Evolutionary conservation across 208 protist genomes (phyloP).

Genomic region (Crithidia brevicula): DNA sequence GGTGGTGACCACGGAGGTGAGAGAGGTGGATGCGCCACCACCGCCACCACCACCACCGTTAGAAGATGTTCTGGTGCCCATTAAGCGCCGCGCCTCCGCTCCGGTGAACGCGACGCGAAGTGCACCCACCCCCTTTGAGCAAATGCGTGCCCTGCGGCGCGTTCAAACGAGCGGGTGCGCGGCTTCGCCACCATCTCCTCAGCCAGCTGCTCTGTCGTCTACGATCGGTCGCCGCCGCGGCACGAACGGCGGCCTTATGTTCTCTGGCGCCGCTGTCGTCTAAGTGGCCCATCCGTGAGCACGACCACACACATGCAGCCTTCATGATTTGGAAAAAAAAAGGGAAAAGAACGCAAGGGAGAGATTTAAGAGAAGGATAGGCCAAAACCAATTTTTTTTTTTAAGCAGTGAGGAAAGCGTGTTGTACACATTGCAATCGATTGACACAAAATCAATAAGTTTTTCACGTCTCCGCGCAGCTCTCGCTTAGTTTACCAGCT

Average conservation of each 20-base stretch:
- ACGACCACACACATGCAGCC: too few species aligned
- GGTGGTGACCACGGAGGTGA: not conserved
- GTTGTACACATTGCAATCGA: too few species aligned
- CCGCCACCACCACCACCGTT: not conserved
- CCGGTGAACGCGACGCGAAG: slow-evolving; percentile 1
- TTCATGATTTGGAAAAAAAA: too few species aligned
- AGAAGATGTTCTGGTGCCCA: slow-evolving; percentile 2
- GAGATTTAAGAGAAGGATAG: too few species aligned
- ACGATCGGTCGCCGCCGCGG: slow-evolving; percentile 19
- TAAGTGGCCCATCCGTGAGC: not conserved
- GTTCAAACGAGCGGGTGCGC: slow-evolving; percentile 2
- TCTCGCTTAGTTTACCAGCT: slow-evolving; percentile 3
- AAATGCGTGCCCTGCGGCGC: slow-evolving; percentile 13
- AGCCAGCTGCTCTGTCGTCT: not conserved
- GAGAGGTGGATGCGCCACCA: not conserved
- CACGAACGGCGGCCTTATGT: not conserved
- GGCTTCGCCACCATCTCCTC: not conserved
- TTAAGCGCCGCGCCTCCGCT: not conserved
- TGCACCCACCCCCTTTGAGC: slow-evolving; percentile 4
- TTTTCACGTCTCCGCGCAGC: too few species aligned
- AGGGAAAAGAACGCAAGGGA: too few species aligned
- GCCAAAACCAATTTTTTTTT: too few species aligned
- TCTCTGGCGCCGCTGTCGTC: slow-evolving; percentile 12
- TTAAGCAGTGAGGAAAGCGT: too few species aligned
- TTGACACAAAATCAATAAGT: too few species aligned